Conservation (phyloP, 306 rosid species). For the Herpetospermum pedunculosum region DNA sequence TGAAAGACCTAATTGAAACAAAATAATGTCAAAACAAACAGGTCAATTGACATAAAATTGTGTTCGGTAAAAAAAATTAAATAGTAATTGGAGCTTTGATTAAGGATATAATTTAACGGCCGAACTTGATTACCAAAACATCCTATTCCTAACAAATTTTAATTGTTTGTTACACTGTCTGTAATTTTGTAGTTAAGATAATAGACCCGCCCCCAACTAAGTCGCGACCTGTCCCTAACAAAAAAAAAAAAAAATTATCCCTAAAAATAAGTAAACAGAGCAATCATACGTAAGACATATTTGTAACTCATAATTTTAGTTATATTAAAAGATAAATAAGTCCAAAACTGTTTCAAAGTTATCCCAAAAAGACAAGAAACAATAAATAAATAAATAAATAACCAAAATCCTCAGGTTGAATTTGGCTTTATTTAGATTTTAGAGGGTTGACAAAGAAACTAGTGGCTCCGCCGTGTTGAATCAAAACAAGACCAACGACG, state of each 20-base stretch:
- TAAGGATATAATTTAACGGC: too few relatives aligned
- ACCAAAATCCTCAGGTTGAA: neutral
- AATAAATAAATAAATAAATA: neutral
- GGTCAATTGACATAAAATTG: too few relatives aligned
- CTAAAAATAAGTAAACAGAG: neutral
- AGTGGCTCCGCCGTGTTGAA: neutral
- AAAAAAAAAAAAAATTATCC: neutral
- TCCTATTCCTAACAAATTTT: neutral
- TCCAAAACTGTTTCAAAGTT: neutral
- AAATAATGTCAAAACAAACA: too few relatives aligned
- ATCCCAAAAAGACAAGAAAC: neutral
- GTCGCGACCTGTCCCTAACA: neutral
- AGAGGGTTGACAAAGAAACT: neutral
- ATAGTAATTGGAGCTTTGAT: too few relatives aligned
- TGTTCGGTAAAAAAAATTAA: too few relatives aligned
- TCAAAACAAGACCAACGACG: neutral
- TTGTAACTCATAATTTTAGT: neutral
- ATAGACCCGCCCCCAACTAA: too few relatives aligned
- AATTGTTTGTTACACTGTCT: neutral
- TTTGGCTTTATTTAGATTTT: neutral
- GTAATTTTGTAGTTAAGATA: neutral
- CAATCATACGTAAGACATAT: neutral
- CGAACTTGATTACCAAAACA: neutral
- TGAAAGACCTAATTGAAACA: too few relatives aligned
- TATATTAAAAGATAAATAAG: neutral